A percentile compares a stretch with the other conserved stretches of the same genome.
phyloP scores from a whole-genome alignment of 805 yeast genomes.

The Isabelozyma heimii region DNA sequence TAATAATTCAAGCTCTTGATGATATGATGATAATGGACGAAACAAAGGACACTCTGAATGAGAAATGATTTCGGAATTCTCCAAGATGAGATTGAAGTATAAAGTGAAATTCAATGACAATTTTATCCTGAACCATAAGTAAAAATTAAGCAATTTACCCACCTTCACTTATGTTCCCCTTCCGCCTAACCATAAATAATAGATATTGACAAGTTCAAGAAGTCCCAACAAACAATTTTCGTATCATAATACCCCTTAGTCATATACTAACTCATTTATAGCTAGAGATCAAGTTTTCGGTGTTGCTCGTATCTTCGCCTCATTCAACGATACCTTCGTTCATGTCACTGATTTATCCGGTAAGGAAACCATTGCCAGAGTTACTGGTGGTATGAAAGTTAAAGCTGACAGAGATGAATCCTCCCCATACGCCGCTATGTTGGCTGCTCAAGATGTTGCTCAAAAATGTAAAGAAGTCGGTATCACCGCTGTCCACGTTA shows the following conservation, averaged over 20 bases:
- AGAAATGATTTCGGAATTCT: too few species aligned
- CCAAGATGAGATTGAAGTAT: too few species aligned
- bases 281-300: conserved; percentile 98
- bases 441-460: conserved; percentile 99
- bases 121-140: too few species aligned
- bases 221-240: too few species aligned
- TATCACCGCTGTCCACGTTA: conserved; percentile 98
- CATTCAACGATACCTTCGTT: conserved; percentile 99
- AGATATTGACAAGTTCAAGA: too few species aligned
- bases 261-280: conserved; percentile 14
- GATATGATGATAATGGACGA: not conserved
- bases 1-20: conserved; percentile 4
- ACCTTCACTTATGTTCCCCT: too few species aligned
- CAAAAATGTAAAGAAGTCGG: conserved; percentile 99
- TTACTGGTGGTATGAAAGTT: conserved; percentile 99
- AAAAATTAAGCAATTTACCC: too few species aligned
- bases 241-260: too few species aligned
- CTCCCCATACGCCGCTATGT: conserved; percentile 99
- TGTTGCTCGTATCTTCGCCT: conserved; percentile 99
- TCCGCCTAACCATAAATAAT: too few species aligned
- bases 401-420: conserved; percentile 99
- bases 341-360: conserved; percentile 99
- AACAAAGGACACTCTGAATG: not conserved
- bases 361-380: conserved; percentile 99
- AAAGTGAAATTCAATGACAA: too few species aligned